Evolutionary conservation across 768 basidiomycete species (phyloP), one percentile per base, ranked within the genome.

Genomic region (Russula vinacea): DNA sequence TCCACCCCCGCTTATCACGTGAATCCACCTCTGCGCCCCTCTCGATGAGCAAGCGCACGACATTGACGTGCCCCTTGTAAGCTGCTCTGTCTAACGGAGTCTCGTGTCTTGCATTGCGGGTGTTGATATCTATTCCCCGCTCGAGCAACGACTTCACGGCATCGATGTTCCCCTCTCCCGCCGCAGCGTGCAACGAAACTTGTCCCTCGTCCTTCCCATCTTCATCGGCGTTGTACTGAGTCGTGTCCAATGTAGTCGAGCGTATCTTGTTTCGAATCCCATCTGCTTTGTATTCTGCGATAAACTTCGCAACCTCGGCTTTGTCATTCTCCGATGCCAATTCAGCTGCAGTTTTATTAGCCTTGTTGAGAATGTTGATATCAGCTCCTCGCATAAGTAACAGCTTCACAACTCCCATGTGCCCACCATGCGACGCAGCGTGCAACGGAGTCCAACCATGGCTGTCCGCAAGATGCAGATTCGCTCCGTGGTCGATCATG

Each of bases 401-500:
- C 40, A 42, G 40, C 40, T 42, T 14, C 7, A 42, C 40, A 42
- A 42, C 40, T 42, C 16, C 14, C 3, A 42, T 16, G 16, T 42
- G 40, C 40, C 40, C 40, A 42, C 40, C 3, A 2, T 42, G 16
- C 17, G 40, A 42, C 7, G 40, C 40, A 1, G 17, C 13, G 40
- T 42, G 45, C 19, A 62, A n/a, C 5, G 22, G 19, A 22, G 53
- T 56, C 11, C 39, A 37, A 55, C 62, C 61, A 3, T 14, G 29
- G 24, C 14, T 37, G 19, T 54, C 42, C 2, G 22, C 19, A 3
- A 32, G 16, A 13, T 39, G 16, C 14, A 62, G 11, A 33, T 56
- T 19, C 16, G 54, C 54, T 45, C 54, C 61, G 6, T 40, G 40
- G 14, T 62, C 53, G 44, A 62, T 26, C 22, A 60, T 14, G 16